Evolutionary conservation across 352 stramenopile genomes (phyloP).

Genomic region (Phytophthora lateralis): DNA sequence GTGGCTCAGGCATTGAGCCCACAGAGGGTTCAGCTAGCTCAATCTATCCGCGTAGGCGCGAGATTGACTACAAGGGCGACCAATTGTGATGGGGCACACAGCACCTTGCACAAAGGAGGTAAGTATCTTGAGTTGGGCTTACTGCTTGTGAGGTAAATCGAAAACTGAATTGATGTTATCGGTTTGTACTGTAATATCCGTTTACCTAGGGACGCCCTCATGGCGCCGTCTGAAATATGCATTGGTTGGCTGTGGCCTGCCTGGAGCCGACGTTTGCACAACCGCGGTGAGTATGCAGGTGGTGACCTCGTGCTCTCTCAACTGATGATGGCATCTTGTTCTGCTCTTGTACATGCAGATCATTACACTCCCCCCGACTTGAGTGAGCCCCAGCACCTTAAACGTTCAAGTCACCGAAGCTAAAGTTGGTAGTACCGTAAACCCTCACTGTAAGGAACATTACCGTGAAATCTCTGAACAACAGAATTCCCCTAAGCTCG

Average conservation of each 20-base stretch:
- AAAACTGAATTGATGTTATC: too few species aligned
- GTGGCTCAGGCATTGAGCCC: too few species aligned
- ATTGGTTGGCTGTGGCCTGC: not conserved
- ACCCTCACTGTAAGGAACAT: not conserved
- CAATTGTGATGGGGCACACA: too few species aligned
- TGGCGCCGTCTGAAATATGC: not conserved
- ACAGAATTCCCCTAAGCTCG: not conserved
- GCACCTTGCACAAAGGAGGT: too few species aligned
- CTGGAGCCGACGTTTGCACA: not conserved
- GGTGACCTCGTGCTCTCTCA: not conserved
- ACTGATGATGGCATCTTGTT: not conserved
- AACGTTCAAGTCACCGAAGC: conserved; percentile 1
- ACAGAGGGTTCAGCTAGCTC: too few species aligned
- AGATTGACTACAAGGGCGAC: too few species aligned
- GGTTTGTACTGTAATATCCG: too few species aligned
- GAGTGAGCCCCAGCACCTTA: conserved; percentile 1
- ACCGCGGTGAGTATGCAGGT: conserved; percentile 1
- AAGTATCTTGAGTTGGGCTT: too few species aligned
- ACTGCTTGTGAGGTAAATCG: too few species aligned
- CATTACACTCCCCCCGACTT: conserved; percentile 5
- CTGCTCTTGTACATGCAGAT: conserved; percentile 1
- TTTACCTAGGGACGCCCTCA: too few species aligned
- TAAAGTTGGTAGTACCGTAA: conserved; percentile 1
- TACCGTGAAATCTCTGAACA: conserved; percentile 10
- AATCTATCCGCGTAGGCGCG: too few species aligned